phyloP scores from a whole-genome alignment of 306 rosid genomes.

The Rubus idaeus region DNA sequence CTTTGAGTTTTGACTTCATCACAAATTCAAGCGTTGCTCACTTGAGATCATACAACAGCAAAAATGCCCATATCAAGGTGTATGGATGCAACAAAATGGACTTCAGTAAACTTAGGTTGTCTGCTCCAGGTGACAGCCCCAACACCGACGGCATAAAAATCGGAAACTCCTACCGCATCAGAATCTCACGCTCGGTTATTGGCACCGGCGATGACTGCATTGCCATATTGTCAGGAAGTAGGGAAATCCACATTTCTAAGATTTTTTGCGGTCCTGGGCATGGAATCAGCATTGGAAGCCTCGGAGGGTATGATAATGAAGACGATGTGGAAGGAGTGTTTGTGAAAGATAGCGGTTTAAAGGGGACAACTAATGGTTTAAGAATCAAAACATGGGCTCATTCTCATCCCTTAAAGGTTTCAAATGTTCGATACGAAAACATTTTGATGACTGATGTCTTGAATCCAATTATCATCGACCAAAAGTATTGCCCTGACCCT shows the following conservation, averaged over 20 bases:
- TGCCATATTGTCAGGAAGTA: constrained; percentile 46
- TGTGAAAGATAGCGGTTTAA: constrained; percentile 46
- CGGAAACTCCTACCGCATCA: constrained; percentile 24
- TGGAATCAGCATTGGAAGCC: constrained; percentile 71
- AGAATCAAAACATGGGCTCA: constrained; percentile 68
- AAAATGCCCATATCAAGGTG: constrained; percentile 41
- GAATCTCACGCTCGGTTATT: constrained; percentile 25
- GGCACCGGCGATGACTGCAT: constrained; percentile 65
- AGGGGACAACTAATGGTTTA: constrained; percentile 44
- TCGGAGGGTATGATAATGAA: constrained; percentile 37
- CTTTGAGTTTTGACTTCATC: constrained; percentile 48
- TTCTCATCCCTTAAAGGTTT: constrained; percentile 27
- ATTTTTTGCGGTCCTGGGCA: constrained; percentile 71
- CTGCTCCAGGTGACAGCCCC: constrained; percentile 48
- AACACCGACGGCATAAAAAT: constrained; percentile 84
- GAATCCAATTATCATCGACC: constrained; percentile 56
- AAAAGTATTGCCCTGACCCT: constrained; percentile 45
- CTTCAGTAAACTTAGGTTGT: constrained; percentile 28
- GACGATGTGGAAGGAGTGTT: constrained; percentile 34
- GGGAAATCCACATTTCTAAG: constrained; percentile 22
- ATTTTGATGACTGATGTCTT: constrained; percentile 43
- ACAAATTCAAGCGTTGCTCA: constrained; percentile 41
- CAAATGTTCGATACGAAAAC: constrained; percentile 42
- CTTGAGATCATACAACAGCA: constrained; percentile 48
- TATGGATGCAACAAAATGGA: constrained; percentile 45